Conservation (phyloP, 345 rosid genomes). For the Eutrema heterophyllum region DNA sequence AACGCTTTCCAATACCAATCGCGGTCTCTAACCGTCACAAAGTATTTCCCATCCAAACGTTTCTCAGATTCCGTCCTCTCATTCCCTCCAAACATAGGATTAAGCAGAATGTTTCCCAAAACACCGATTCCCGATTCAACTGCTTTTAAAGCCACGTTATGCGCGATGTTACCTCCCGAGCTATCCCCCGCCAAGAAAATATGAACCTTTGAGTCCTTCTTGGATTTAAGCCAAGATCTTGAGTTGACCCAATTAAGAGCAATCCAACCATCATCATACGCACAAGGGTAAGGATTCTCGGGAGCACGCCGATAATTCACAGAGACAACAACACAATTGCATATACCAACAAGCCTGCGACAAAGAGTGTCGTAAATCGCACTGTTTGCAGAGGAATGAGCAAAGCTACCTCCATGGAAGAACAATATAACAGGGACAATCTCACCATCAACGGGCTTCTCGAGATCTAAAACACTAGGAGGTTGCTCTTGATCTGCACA, state of each 20-base stretch:
- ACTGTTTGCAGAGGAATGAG: conserved; percentile 82
- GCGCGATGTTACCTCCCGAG: conserved; percentile 87
- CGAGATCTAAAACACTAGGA: conserved; percentile 47
- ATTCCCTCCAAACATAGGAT: conserved; percentile 89
- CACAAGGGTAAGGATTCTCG: conserved; percentile 71
- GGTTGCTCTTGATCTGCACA: conserved; percentile 37
- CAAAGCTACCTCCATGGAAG: conserved; percentile 96
- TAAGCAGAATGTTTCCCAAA: conserved; percentile 68
- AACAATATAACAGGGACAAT: conserved; percentile 71
- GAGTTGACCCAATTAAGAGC: conserved; percentile 78
- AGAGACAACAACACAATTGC: conserved; percentile 80
- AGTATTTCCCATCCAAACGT: conserved; percentile 72
- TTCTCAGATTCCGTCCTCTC: conserved; percentile 80
- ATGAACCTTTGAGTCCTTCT: conserved; percentile 64
- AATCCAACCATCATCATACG: conserved; percentile 88
- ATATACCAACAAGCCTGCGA: conserved; percentile 64
- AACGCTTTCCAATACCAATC: conserved; percentile 98
- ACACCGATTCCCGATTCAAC: conserved; percentile 54
- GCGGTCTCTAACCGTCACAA: conserved; percentile 63
- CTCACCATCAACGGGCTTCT: conserved; percentile 64
- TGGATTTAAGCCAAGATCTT: conserved; percentile 70
- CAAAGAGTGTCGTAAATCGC: conserved; percentile 76
- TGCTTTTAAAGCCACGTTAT: conserved; percentile 73
- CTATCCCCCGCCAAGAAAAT: conserved; percentile 88
- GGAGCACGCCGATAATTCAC: conserved; percentile 91